A percentile compares a stretch with the other conserved stretches of the same genome.
Conservation (phyloP, 176 grass and related monocot genomes). For the Hsuehochloa calcarea region DNA sequence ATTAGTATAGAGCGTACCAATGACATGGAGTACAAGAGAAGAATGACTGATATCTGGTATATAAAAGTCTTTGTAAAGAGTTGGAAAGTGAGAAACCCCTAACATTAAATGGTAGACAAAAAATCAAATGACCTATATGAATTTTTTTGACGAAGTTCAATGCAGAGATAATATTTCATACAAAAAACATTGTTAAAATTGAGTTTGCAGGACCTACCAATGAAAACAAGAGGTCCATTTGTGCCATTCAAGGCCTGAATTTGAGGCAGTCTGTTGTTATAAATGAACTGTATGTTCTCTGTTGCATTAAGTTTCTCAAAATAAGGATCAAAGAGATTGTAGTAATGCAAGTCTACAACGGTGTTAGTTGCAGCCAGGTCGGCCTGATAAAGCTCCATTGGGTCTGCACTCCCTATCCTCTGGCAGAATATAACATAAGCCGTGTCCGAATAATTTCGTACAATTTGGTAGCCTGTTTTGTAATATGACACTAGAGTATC, state of each 20-base stretch:
- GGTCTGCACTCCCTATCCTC: slow-evolving; percentile 85
- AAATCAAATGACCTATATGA: neutral
- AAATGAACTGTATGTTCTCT: slow-evolving; percentile 80
- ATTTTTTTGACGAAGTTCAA: neutral
- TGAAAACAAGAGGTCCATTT: slow-evolving; percentile 84
- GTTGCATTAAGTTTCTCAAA: slow-evolving; percentile 58
- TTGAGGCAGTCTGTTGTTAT: slow-evolving; percentile 56
- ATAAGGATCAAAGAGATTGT: slow-evolving; percentile 77
- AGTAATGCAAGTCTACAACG: slow-evolving; percentile 87
- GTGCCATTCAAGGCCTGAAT: slow-evolving; percentile 54
- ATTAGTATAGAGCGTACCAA: neutral
- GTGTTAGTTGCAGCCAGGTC: slow-evolving; percentile 63
- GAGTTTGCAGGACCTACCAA: slow-evolving; percentile 51
- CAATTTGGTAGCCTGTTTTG: slow-evolving; percentile 69
- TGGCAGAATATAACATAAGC: slow-evolving; percentile 87
- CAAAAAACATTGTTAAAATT: neutral
- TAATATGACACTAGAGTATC: slow-evolving; percentile 71
- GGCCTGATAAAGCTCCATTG: slow-evolving; percentile 74
- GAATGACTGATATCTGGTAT: neutral
- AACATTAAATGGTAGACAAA: neutral
- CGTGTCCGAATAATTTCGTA: slow-evolving; percentile 66
- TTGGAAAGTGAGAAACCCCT: neutral
- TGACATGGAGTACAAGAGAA: neutral
- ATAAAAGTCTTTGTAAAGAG: neutral
- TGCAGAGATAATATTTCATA: neutral